A percentile compares a stretch with the other conserved stretches of the same genome.
Conservation (phyloP, 768 basidiomycete genomes). For the Leccinum longicurvipes region DNA sequence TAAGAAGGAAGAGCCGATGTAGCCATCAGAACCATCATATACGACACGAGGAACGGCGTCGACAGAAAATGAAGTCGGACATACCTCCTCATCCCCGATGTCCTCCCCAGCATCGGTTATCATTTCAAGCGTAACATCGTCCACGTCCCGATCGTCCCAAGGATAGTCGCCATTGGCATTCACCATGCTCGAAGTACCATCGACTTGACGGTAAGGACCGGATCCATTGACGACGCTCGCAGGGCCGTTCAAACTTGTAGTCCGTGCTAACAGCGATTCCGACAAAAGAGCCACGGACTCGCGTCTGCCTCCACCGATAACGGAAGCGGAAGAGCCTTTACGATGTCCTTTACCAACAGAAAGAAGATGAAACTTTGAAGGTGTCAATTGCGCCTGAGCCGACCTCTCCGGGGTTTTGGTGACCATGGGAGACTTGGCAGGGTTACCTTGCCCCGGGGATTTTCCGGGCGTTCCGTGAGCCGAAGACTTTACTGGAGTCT, state of each 20-base stretch:
- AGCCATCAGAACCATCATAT: not conserved
- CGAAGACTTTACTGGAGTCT: constrained; percentile 19
- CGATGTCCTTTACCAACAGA: constrained; percentile 19
- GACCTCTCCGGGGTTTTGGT: constrained; percentile 21
- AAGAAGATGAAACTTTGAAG: constrained; percentile 14
- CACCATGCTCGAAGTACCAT: constrained; percentile 21
- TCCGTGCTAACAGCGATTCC: constrained; percentile 15
- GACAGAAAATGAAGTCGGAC: constrained; percentile 6
- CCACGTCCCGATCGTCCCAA: constrained; percentile 43
- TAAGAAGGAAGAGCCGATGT: not conserved
- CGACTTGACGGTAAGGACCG: constrained; percentile 19
- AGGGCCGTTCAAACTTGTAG: constrained; percentile 10
- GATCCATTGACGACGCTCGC: constrained; percentile 20
- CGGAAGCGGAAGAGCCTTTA: constrained; percentile 20
- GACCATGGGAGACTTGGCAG: constrained; percentile 23
- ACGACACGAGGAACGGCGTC: not conserved
- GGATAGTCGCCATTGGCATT: constrained; percentile 19
- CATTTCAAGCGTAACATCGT: constrained; percentile 71
- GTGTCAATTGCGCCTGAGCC: constrained; percentile 19
- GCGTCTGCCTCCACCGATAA: constrained; percentile 13
- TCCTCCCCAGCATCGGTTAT: constrained; percentile 56
- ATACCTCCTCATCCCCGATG: constrained; percentile 70
- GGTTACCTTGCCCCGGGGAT: constrained; percentile 18
- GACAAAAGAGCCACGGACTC: constrained; percentile 16
- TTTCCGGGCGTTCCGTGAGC: constrained; percentile 18